Percentiles rank a stretch among this genome's conserved stretches.
phyloP scores from a whole-genome alignment of 148 eudicot genomes.

The Camellia lanceoleosa region DNA sequence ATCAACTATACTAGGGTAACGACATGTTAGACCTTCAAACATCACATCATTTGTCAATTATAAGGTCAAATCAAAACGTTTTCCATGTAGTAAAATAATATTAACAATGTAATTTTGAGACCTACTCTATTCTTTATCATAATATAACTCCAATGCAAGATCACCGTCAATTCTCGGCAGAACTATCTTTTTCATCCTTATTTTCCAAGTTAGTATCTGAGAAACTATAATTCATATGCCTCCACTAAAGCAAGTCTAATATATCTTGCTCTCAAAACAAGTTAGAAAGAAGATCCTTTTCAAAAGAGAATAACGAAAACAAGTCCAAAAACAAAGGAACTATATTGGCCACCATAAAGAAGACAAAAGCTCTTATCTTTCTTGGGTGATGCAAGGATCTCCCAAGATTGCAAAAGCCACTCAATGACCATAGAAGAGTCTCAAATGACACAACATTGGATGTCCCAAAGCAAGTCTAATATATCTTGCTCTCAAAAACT shows the following conservation, averaged over 20 bases:
- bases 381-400: constrained; percentile 4
- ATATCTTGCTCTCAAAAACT: not conserved
- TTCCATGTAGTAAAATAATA: not conserved
- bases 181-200: not conserved
- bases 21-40: not conserved
- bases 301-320: not conserved
- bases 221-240: not conserved
- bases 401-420: not conserved
- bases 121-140: not conserved
- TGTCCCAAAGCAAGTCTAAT: not conserved
- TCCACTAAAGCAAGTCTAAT: not conserved
- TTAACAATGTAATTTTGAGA: not conserved
- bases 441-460: not conserved
- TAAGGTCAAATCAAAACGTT: not conserved
- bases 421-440: not conserved
- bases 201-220: not conserved
- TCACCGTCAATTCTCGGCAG: not conserved
- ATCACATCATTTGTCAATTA: not conserved
- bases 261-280: not conserved
- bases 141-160: not conserved
- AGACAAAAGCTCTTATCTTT: not conserved
- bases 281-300: not conserved
- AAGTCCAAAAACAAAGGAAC: not conserved
- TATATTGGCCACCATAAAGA: not conserved
- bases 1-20: not conserved